Evolutionary conservation across 2,329 filamentous ascomycete species (phyloP).

Genomic region (Scedosporium boydii): DNA sequence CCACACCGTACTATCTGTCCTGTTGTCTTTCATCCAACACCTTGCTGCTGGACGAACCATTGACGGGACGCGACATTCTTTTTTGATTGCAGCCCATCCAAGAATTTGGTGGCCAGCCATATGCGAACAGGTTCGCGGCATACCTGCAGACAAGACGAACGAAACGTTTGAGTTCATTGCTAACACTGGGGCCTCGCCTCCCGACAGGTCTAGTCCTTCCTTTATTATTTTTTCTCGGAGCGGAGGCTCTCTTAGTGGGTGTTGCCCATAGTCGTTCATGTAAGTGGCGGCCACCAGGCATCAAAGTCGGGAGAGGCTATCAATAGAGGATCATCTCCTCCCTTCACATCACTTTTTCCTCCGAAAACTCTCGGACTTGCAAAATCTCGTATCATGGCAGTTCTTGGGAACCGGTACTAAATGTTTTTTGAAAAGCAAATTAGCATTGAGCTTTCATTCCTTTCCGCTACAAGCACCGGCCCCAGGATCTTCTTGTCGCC

Average conservation of each 20-base stretch:
- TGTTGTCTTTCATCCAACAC: slow-evolving; percentile 1
- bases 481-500: background rate
- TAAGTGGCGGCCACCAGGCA: background rate
- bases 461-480: background rate
- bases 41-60: background rate
- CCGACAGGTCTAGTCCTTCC: slow-evolving; percentile 3
- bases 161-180: slow-evolving; percentile 25
- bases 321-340: background rate
- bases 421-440: background rate
- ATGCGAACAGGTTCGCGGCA: slow-evolving; percentile 37
- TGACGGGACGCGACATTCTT: slow-evolving; percentile 1
- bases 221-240: background rate
- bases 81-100: slow-evolving; percentile 9
- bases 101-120: slow-evolving; percentile 1
- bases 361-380: no score
- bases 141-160: slow-evolving; percentile 29
- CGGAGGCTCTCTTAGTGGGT: background rate
- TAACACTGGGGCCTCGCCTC: slow-evolving; percentile 2
- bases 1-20: background rate
- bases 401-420: no score
- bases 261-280: background rate
- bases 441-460: background rate
- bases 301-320: background rate
- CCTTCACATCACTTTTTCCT: background rate
- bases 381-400: no score